A percentile compares a stretch with the other conserved stretches of the same genome.
Evolutionary conservation across 306 rosid species (phyloP).

Genomic region (Lupinus albus): DNA sequence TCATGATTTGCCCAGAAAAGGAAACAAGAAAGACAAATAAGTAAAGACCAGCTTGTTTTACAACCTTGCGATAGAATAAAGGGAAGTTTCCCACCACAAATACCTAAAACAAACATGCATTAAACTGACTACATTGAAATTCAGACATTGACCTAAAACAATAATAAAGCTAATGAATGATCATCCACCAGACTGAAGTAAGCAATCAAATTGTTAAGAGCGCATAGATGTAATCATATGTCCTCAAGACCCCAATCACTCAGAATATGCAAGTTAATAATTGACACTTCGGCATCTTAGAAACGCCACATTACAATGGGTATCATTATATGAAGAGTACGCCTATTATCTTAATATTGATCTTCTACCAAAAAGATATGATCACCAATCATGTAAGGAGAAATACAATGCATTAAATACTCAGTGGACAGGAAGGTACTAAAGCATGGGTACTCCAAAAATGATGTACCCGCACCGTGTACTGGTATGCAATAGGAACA

Average conservation of each 20-base stretch:
- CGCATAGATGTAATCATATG: slow-evolving; percentile 2
- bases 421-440: neutral
- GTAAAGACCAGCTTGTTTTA: neutral
- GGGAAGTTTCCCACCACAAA: slow-evolving; percentile 8
- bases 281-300: neutral
- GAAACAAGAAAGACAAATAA: neutral
- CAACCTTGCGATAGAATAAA: neutral
- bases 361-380: slow-evolving; percentile 5
- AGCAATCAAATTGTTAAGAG: slow-evolving; percentile 1
- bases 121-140: slow-evolving; percentile 1
- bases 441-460: too few relatives aligned
- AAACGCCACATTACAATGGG: neutral
- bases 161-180: slow-evolving; percentile 13
- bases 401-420: slow-evolving; percentile 11
- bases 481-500: too few relatives aligned
- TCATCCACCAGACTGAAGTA: neutral
- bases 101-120: slow-evolving; percentile 23
- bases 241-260: slow-evolving; percentile 19
- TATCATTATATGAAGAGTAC: neutral
- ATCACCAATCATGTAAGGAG: slow-evolving; percentile 6
- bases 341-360: neutral
- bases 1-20: neutral
- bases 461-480: too few relatives aligned
- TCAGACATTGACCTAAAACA: neutral
- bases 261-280: slow-evolving; percentile 11